Percentiles rank a stretch among this genome's conserved stretches.
phyloP scores from a whole-genome alignment of 805 yeast species.

The Zygosaccharomyces bailii region DNA sequence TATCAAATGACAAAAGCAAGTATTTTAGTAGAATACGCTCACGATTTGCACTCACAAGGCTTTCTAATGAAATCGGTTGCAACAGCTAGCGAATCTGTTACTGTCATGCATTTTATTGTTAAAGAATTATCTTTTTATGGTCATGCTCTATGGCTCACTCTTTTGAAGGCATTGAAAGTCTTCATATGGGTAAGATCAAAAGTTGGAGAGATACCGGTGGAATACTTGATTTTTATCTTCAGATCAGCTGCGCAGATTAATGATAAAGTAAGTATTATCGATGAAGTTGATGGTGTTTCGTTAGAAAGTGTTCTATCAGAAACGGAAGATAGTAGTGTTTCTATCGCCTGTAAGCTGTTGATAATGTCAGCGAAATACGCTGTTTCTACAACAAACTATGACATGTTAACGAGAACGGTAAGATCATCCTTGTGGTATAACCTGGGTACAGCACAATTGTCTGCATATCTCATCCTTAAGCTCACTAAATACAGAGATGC shows the following conservation, averaged over 20 bases:
- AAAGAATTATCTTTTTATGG: slow-evolving; percentile 32
- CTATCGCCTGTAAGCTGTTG: slow-evolving; percentile 41
- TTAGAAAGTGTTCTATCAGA: slow-evolving; percentile 18
- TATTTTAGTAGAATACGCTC: slow-evolving; percentile 53
- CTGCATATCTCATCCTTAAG: slow-evolving; percentile 39
- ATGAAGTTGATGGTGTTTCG: slow-evolving; percentile 32
- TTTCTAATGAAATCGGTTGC: slow-evolving; percentile 63
- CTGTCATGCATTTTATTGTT: slow-evolving; percentile 22
- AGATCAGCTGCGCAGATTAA: slow-evolving; percentile 15
- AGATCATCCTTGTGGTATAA: slow-evolving; percentile 61
- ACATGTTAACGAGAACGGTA: slow-evolving; percentile 42
- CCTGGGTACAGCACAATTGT: slow-evolving; percentile 62
- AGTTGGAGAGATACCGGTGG: slow-evolving; percentile 48
- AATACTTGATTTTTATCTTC: slow-evolving; percentile 34
- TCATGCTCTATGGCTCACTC: slow-evolving; percentile 61
- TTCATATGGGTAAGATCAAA: slow-evolving; percentile 55
- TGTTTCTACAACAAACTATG: slow-evolving; percentile 22
- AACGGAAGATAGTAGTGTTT: slow-evolving; percentile 30
- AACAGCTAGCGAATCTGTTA: slow-evolving; percentile 46
- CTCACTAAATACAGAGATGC: slow-evolving; percentile 40
- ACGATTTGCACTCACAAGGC: slow-evolving; percentile 52
- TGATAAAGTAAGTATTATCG: slow-evolving; percentile 21
- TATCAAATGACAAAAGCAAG: slow-evolving; percentile 54
- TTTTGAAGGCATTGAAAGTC: slow-evolving; percentile 55
- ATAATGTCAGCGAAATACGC: slow-evolving; percentile 50